Percentiles rank a stretch among this genome's conserved stretches.
These are phyloP conservation scores for Rhypophila decipiens DNA, from an alignment of 495 filamentous ascomycete species.

Conservation along the genomic window DNA sequence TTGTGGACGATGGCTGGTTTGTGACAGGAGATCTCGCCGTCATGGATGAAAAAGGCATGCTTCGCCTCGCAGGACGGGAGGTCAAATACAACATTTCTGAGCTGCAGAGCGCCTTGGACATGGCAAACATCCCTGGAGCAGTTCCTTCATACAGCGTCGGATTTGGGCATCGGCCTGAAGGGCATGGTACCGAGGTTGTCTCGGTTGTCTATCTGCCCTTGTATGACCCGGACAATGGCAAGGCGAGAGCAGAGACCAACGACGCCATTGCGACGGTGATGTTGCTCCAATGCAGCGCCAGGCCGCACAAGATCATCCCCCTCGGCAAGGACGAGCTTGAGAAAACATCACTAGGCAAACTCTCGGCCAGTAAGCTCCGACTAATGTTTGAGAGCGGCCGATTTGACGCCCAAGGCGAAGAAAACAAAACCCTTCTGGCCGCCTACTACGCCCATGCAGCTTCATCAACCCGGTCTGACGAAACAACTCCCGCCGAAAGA, in stretches of 20 bases:
- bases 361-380: constrained; percentile 38
- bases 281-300: background rate
- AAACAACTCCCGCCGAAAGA: background rate
- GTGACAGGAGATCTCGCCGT: constrained; percentile 56
- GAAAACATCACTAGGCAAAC: constrained; percentile 43
- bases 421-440: constrained; percentile 9
- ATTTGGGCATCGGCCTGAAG: constrained; percentile 23
- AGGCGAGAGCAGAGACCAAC: constrained; percentile 8
- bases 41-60: constrained; percentile 42
- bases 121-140: constrained; percentile 23
- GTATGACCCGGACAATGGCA: background rate
- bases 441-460: background rate
- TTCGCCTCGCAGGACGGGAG: constrained; percentile 49
- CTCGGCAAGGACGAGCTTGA: constrained; percentile 9
- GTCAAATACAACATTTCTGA: constrained; percentile 40
- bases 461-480: background rate
- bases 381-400: constrained; percentile 26
- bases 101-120: constrained; percentile 38
- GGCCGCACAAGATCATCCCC: constrained; percentile 2
- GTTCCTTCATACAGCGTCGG: constrained; percentile 17
- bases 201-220: constrained; percentile 30
- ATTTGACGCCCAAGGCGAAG: too few relatives aligned
- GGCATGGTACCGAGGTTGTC: constrained; percentile 33
- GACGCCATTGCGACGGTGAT: background rate
- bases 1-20: constrained; percentile 61